phyloP scores from a whole-genome alignment of 1,284 basidiomycete species.

The Rhodofomes roseus region DNA sequence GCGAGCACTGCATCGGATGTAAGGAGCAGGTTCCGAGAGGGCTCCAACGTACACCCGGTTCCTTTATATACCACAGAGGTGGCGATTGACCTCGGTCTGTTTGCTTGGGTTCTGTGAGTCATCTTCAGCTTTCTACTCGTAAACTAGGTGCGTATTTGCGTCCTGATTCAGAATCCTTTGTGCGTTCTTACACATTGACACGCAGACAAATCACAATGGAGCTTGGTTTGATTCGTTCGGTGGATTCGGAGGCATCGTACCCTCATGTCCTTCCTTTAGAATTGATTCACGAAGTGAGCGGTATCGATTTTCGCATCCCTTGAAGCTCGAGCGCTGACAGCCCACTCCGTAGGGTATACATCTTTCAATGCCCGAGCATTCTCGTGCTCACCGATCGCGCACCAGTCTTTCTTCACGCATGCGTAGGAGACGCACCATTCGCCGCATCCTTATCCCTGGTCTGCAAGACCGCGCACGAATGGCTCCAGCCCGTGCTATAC shows the following conservation, averaged over 20 bases:
- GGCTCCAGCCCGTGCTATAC: conserved; percentile 32
- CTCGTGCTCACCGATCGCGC: background rate
- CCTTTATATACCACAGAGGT: background rate
- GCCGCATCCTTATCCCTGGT: conserved; percentile 23
- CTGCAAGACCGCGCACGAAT: conserved; percentile 25
- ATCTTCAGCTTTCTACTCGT: too few relatives aligned
- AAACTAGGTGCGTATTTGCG: background rate
- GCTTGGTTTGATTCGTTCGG: background rate
- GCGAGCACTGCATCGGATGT: background rate
- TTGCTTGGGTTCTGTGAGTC: too few relatives aligned
- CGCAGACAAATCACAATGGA: background rate
- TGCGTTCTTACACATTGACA: background rate
- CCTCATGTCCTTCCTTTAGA: conserved; percentile 4
- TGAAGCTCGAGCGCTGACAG: too few relatives aligned
- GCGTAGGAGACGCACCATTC: background rate
- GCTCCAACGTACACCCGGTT: background rate
- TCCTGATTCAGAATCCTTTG: background rate
- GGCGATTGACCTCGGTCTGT: too few relatives aligned
- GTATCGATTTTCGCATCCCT: too few relatives aligned
- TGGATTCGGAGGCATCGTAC: background rate
- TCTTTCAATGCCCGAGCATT: background rate
- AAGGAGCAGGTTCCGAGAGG: background rate
- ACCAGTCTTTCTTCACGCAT: conserved; percentile 9
- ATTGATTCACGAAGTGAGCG: background rate
- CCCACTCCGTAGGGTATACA: too few relatives aligned